Conservation (phyloP, 2,329 filamentous ascomycete species). For the Cordyceps cicadae region DNA sequence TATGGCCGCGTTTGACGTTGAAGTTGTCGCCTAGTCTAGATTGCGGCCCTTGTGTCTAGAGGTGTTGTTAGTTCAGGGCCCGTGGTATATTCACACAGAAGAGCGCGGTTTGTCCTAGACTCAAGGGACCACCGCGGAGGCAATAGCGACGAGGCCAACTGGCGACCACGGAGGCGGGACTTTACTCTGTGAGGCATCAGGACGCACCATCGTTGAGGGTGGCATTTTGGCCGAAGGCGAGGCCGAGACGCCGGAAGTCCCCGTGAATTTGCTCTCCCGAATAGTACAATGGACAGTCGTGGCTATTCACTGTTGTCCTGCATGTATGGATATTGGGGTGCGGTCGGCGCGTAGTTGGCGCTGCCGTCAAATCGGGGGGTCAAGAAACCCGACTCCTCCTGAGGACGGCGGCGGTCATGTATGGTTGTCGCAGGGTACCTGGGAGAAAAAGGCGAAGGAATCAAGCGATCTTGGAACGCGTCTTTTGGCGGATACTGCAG, state of each 20-base stretch:
- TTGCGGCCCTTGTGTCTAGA: conserved; percentile 48
- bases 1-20: conserved; percentile 50
- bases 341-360: conserved; percentile 3
- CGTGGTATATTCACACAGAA: background rate
- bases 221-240: conserved; percentile 28
- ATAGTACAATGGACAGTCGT: background rate
- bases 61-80: conserved; percentile 1
- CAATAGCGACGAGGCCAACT: background rate
- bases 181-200: background rate
- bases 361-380: conserved; percentile 7
- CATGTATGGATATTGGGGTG: background rate
- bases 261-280: conserved; percentile 14
- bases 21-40: conserved; percentile 49
- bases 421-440: background rate
- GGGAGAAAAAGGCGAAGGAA: background rate
- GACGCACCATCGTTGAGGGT: conserved; percentile 44
- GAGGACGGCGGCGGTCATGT: conserved; percentile 6
- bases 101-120: background rate
- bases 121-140: background rate
- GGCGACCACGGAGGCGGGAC: background rate
- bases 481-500: background rate
- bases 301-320: background rate
- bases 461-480: background rate
- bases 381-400: conserved; percentile 12
- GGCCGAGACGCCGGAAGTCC: conserved; percentile 26